Evolutionary conservation across 1,284 basidiomycete genomes (phyloP).

Genomic region (Trichosporon coremiiforme): DNA sequence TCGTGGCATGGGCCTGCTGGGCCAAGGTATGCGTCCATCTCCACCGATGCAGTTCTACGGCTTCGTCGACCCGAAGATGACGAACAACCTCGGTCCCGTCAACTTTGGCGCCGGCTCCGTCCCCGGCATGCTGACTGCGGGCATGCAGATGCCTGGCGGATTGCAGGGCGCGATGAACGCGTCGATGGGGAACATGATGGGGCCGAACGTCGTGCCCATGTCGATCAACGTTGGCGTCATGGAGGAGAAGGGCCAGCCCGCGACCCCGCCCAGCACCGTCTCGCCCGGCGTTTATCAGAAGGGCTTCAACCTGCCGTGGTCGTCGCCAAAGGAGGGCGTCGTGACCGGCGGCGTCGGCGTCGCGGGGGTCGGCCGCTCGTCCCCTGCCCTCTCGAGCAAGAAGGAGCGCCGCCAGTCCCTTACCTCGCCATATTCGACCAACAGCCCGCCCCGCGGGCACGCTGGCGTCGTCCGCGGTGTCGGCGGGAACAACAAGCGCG

Average conservation of each 20-base stretch:
- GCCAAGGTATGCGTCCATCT: conserved; percentile 21
- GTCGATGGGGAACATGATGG: conserved; percentile 1
- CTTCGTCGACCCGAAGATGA: conserved; percentile 10
- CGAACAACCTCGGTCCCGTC: not conserved
- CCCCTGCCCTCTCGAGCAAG: conserved; percentile 17
- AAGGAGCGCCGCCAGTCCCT: conserved; percentile 19
- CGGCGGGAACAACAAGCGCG: not conserved
- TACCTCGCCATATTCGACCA: conserved; percentile 19
- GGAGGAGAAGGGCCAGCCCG: not conserved
- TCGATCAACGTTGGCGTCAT: not conserved
- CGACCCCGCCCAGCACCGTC: conserved; percentile 25
- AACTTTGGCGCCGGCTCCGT: not conserved
- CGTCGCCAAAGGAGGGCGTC: not conserved
- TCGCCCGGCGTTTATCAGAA: conserved; percentile 35
- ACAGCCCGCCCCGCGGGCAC: not conserved
- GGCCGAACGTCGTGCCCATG: not conserved
- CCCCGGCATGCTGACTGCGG: not conserved
- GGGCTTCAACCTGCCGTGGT: conserved; percentile 14
- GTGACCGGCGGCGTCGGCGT: not conserved
- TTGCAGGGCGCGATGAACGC: not conserved
- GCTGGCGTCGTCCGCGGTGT: conserved; percentile 6
- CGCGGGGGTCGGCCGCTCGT: conserved; percentile 1
- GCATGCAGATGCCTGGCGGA: not conserved
- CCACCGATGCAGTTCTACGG: conserved; percentile 12
- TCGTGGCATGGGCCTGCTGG: conserved; percentile 30